Evolutionary conservation across 2,329 filamentous ascomycete species (phyloP).

Genomic region (Alternaria angustiovoidea): DNA sequence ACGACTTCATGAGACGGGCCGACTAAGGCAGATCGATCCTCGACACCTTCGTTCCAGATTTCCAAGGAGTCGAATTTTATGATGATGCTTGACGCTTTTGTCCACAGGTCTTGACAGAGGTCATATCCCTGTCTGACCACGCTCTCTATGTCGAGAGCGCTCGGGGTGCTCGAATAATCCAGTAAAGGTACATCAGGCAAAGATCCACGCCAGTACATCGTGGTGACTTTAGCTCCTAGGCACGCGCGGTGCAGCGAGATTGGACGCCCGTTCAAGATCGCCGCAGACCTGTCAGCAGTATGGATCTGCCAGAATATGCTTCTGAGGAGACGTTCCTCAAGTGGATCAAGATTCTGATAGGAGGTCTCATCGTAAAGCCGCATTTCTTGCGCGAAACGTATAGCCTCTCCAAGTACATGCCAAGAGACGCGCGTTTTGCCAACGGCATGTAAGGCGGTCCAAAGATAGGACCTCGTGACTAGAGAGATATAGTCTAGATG

Average conservation of each 20-base stretch:
- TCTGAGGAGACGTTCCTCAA: neutral
- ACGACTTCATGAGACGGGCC: neutral
- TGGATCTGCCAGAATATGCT: neutral
- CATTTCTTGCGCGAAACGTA: neutral
- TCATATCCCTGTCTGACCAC: neutral
- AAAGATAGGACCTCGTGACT: neutral
- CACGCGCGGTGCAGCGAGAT: neutral
- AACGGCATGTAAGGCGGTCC: neutral
- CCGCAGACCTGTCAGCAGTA: neutral
- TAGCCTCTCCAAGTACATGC: neutral
- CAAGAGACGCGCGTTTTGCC: neutral
- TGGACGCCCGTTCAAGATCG: neutral
- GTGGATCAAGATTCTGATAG: neutral
- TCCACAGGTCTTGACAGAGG: neutral
- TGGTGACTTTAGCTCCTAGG: neutral
- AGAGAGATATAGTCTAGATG: neutral
- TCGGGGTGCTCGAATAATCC: neutral
- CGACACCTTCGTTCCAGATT: neutral
- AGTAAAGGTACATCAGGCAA: neutral
- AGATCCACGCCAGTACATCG: neutral
- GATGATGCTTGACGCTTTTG: conserved; percentile 1
- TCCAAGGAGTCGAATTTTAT: neutral
- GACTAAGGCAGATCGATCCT: neutral
- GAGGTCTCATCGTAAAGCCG: conserved; percentile 1
- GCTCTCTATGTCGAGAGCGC: conserved; percentile 1